Conservation (phyloP, 2,329 filamentous ascomycete species). For the Ascocoryne sarcoides region DNA sequence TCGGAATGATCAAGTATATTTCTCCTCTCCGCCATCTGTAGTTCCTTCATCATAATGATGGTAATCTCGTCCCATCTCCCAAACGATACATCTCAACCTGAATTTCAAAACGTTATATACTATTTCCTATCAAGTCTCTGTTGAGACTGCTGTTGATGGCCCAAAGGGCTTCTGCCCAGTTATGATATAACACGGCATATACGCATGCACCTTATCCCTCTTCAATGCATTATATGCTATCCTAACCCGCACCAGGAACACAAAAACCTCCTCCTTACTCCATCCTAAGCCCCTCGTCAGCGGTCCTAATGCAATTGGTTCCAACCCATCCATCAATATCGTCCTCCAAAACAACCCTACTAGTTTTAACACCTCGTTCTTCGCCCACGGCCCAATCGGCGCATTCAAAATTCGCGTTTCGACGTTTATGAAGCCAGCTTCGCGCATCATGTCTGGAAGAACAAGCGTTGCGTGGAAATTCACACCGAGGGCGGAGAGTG, state of each 20-base stretch:
- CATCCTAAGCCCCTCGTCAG: conserved; percentile 41
- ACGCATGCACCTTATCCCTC: conserved; percentile 31
- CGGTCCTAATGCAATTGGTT: conserved; percentile 44
- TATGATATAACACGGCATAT: conserved; percentile 47
- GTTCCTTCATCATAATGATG: too few relatives aligned
- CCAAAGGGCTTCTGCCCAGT: conserved; percentile 43
- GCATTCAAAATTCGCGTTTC: conserved; percentile 30
- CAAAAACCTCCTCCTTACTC: conserved; percentile 39
- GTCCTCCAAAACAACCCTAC: conserved; percentile 45
- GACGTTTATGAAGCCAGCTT: conserved; percentile 44
- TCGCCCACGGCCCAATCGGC: conserved; percentile 38
- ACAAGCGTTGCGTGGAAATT: conserved; percentile 37
- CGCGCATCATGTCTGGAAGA: conserved; percentile 37
- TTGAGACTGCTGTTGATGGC: too few relatives aligned
- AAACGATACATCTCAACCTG: too few relatives aligned
- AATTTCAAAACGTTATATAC: too few relatives aligned
- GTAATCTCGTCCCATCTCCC: too few relatives aligned
- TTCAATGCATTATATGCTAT: conserved; percentile 36
- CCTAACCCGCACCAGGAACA: conserved; percentile 40
- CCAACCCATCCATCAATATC: conserved; percentile 40
- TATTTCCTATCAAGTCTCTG: too few relatives aligned
- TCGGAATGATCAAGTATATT: too few relatives aligned
- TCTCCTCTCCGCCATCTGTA: too few relatives aligned
- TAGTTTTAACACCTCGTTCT: conserved; percentile 40
- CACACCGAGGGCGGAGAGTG: conserved; percentile 37